These are phyloP conservation scores for Zalerion maritima DNA, from an alignment of 495 filamentous ascomycete genomes.

Conservation along the genomic window DNA sequence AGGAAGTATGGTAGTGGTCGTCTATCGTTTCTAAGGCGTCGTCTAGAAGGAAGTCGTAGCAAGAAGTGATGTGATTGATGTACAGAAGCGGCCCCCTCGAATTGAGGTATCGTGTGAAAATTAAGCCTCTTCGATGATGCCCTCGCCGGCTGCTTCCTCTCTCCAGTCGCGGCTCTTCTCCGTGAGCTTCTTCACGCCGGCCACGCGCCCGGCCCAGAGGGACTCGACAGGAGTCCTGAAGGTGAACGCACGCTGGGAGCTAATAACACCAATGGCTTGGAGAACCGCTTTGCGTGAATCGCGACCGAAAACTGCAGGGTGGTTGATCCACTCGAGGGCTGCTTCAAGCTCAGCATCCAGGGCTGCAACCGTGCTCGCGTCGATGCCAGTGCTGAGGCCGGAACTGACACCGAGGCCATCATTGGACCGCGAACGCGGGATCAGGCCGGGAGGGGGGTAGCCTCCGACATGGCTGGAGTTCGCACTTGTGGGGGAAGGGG, in stretches of 20 bases:
- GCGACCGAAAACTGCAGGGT: slow-evolving; percentile 89
- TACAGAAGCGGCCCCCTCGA: too few relatives aligned
- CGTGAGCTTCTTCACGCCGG: slow-evolving; percentile 61
- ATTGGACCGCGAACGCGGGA: slow-evolving; percentile 25
- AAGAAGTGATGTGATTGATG: too few relatives aligned
- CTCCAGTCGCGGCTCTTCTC: slow-evolving; percentile 75
- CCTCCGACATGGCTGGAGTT: slow-evolving; percentile 19
- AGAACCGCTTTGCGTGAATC: slow-evolving; percentile 92
- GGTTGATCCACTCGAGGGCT: slow-evolving; percentile 97
- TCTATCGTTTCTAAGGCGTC: too few relatives aligned
- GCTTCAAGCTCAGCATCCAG: slow-evolving; percentile 84
- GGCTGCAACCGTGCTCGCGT: slow-evolving; percentile 61
- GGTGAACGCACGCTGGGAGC: slow-evolving; percentile 84
- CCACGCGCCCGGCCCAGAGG: slow-evolving; percentile 68
- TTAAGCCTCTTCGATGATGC: slow-evolving; percentile 65
- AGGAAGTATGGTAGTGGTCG: too few relatives aligned
- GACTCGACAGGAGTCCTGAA: slow-evolving; percentile 78
- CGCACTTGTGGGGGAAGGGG: slow-evolving; percentile 34
- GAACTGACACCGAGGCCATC: slow-evolving; percentile 38
- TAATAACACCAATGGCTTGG: slow-evolving; percentile 92
- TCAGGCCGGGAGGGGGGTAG: slow-evolving; percentile 11
- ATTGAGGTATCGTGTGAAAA: too few relatives aligned
- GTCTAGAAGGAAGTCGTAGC: too few relatives aligned
- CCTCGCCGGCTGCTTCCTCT: slow-evolving; percentile 65
- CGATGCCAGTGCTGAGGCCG: slow-evolving; percentile 57